phyloP scores from a whole-genome alignment of 495 filamentous ascomycete genomes.

The Penicillium manginii region DNA sequence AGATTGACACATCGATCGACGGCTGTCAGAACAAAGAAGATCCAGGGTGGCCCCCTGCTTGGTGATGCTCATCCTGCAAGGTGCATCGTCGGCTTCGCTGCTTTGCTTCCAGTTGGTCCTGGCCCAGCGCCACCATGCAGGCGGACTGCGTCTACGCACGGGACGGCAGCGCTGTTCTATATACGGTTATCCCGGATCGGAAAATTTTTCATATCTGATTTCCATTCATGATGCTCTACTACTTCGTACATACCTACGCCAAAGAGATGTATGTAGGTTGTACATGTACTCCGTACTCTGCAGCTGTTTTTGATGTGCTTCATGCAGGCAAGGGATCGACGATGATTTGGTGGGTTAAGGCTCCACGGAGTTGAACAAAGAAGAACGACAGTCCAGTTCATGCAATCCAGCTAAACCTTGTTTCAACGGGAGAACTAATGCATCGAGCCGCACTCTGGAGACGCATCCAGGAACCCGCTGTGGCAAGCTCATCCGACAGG shows the following conservation, averaged over 20 bases:
- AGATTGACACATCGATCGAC: constrained; percentile 22
- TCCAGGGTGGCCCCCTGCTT: constrained; percentile 7
- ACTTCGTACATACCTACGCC: too few species aligned
- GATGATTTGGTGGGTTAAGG: background rate
- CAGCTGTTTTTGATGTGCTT: too few species aligned
- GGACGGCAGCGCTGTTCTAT: background rate
- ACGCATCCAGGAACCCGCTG: constrained; percentile 26
- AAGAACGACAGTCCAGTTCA: constrained; percentile 25
- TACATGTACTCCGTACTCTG: background rate
- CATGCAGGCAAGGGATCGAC: background rate
- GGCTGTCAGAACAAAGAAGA: constrained; percentile 20
- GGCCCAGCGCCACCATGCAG: background rate
- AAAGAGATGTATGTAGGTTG: background rate
- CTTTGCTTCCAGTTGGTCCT: constrained; percentile 4
- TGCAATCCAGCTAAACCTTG: constrained; percentile 32
- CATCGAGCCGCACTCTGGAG: constrained; percentile 40
- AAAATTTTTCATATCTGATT: background rate
- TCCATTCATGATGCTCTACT: background rate
- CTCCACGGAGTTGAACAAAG: background rate
- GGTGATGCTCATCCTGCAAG: constrained; percentile 8
- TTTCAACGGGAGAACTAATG: constrained; percentile 34
- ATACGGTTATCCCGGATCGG: background rate
- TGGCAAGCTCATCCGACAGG: constrained; percentile 20
- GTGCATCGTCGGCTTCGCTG: background rate
- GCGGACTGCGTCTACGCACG: background rate